phyloP scores from a whole-genome alignment of 257 asterid species.

The Rubia yunnanensis region DNA sequence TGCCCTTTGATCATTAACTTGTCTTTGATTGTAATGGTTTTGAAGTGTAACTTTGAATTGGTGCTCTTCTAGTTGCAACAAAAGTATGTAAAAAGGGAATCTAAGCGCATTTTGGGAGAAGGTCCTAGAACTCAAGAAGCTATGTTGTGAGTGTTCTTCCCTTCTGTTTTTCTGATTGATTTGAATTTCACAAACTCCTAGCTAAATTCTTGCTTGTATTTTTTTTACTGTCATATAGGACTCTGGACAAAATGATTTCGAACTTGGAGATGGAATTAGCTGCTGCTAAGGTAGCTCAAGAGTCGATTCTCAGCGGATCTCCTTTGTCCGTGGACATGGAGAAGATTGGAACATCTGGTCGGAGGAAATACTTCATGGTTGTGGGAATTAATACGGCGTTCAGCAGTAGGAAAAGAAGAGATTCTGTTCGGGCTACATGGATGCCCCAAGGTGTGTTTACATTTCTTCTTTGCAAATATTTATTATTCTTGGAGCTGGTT shows the following conservation, averaged over 20 bases:
- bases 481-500: slow-evolving; percentile 1
- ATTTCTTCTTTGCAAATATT: not conserved
- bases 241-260: slow-evolving; percentile 70
- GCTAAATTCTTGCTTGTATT: not conserved
- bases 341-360: slow-evolving; percentile 23
- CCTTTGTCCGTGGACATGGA: slow-evolving; percentile 49
- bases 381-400: slow-evolving; percentile 84
- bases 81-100: slow-evolving; percentile 41
- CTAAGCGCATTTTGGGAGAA: slow-evolving; percentile 46
- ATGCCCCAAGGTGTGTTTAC: slow-evolving; percentile 72
- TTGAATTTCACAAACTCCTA: not conserved
- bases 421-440: slow-evolving; percentile 89
- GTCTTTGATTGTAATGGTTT: not conserved
- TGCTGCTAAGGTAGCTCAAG: slow-evolving; percentile 74
- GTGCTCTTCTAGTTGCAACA: slow-evolving; percentile 27
- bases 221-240: slow-evolving; percentile 28
- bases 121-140: slow-evolving; percentile 46
- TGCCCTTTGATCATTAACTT: not conserved
- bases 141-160: slow-evolving; percentile 41
- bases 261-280: slow-evolving; percentile 76
- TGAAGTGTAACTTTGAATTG: not conserved
- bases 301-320: slow-evolving; percentile 57
- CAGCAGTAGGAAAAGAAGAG: slow-evolving; percentile 87
- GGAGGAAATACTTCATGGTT: slow-evolving; percentile 64
- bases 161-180: slow-evolving; percentile 4